Percentiles rank a stretch among this genome's conserved stretches.
These are phyloP conservation scores for Xylariaceae sp. DNA, from an alignment of 2,329 filamentous ascomycete genomes.

Conservation along the genomic window DNA sequence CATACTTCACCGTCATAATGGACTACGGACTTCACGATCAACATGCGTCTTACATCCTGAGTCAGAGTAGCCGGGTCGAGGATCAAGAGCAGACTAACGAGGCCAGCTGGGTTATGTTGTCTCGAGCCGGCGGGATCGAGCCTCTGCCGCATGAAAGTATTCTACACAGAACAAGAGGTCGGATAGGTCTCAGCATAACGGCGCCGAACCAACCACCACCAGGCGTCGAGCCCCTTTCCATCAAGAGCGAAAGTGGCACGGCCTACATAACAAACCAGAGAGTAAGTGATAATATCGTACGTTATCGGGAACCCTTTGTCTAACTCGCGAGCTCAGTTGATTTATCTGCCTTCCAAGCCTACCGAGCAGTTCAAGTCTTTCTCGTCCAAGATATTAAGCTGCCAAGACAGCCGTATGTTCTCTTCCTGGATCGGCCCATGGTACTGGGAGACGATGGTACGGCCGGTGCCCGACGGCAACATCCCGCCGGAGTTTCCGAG, in stretches of 20 bases:
- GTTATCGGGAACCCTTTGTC: constrained; percentile 5
- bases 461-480: constrained; percentile 80
- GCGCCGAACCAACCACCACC: constrained; percentile 67
- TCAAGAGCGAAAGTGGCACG: constrained; percentile 74
- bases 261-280: constrained; percentile 84
- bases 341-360: constrained; percentile 79
- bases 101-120: constrained; percentile 87
- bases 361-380: constrained; percentile 80
- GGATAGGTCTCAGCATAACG: constrained; percentile 76
- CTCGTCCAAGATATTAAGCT: constrained; percentile 82
- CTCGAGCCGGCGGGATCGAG: constrained; percentile 72
- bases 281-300: constrained; percentile 52
- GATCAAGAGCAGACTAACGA: constrained; percentile 51
- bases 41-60: constrained; percentile 47
- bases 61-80: constrained; percentile 41
- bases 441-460: constrained; percentile 80
- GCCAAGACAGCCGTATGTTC: constrained; percentile 82
- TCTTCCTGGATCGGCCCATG: constrained; percentile 93
- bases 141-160: constrained; percentile 83
- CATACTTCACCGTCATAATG: constrained; percentile 26
- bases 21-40: constrained; percentile 46
- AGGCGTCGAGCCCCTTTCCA: constrained; percentile 64
- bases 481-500: constrained; percentile 74
- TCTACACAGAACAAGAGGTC: constrained; percentile 76
- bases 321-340: constrained; percentile 58